A percentile compares a stretch with the other conserved stretches of the same genome.
Evolutionary conservation across 805 yeast species (phyloP).

Genomic region (Candida qinlingensis): DNA sequence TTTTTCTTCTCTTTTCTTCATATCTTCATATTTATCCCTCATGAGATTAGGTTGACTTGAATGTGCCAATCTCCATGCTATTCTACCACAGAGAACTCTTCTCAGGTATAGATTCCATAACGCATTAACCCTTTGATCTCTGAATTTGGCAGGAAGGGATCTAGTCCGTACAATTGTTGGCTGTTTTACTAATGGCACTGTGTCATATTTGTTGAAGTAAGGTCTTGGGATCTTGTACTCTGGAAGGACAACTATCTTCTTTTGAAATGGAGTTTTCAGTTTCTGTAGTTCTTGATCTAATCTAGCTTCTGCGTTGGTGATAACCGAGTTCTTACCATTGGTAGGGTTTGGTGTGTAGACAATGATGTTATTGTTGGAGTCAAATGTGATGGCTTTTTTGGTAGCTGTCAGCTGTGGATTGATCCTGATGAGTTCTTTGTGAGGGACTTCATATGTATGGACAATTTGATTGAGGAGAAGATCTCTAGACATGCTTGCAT

Average conservation of each 20-base stretch:
- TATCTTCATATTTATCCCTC: slow-evolving; percentile 3
- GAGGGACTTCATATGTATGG: slow-evolving; percentile 7
- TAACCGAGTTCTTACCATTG: slow-evolving; percentile 15
- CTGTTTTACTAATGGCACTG: slow-evolving; percentile 9
- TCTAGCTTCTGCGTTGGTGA: slow-evolving; percentile 19
- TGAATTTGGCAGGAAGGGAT: slow-evolving; percentile 18
- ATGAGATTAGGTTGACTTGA: slow-evolving; percentile 2
- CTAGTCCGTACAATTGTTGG: slow-evolving; percentile 12
- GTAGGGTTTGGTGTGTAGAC: slow-evolving; percentile 23
- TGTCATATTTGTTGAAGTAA: slow-evolving; percentile 12
- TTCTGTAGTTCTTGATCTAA: slow-evolving; percentile 19
- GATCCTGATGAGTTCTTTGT: slow-evolving; percentile 9
- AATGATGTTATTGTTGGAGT: slow-evolving; percentile 23
- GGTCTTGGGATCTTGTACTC: slow-evolving; percentile 13
- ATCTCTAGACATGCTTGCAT: slow-evolving; percentile 20
- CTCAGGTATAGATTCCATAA: slow-evolving; percentile 31
- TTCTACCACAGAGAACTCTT: slow-evolving; percentile 28
- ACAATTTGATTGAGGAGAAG: slow-evolving; percentile 17
- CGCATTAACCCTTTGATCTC: slow-evolving; percentile 12
- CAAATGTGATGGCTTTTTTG: slow-evolving; percentile 20
- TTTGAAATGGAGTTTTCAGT: slow-evolving; percentile 11
- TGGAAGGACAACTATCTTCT: slow-evolving; percentile 1
- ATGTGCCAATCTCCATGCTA: slow-evolving; percentile 26
- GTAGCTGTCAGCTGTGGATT: slow-evolving; percentile 11
- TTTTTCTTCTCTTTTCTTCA: slow-evolving; percentile 3